These are phyloP conservation scores for Zygoascus hellenicus DNA, from an alignment of 1,139 yeast species.

Conservation along the genomic window DNA sequence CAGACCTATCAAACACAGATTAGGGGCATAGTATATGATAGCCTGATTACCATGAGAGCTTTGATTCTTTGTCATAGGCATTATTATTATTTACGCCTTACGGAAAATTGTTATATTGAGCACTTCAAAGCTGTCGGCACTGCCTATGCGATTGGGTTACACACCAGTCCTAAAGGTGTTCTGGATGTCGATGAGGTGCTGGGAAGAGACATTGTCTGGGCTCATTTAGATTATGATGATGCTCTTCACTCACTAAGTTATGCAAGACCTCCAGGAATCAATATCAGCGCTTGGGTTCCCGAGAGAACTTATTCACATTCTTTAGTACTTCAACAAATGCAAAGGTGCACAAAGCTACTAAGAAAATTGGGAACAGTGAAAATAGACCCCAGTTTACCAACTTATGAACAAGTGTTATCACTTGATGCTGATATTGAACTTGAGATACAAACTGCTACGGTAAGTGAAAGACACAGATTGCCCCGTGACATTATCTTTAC, in stretches of 20 bases:
- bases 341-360: background rate
- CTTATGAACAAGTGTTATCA: background rate
- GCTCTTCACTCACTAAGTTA: background rate
- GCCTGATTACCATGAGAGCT: background rate
- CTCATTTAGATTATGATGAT: background rate
- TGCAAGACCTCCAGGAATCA: constrained; percentile 3
- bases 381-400: background rate
- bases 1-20: background rate
- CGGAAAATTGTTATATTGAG: constrained; percentile 4
- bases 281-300: background rate
- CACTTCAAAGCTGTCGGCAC: constrained; percentile 4
- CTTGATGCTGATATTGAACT: constrained; percentile 5
- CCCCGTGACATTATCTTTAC: background rate
- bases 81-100: background rate
- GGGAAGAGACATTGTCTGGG: constrained; percentile 2
- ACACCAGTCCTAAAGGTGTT: background rate
- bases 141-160: constrained; percentile 8
- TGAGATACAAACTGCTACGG: background rate
- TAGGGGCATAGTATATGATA: background rate
- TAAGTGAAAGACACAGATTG: background rate
- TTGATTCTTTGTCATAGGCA: constrained; percentile 1
- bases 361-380: background rate
- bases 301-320: background rate
- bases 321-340: background rate
- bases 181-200: background rate